These are phyloP conservation scores for Hamamelis virginiana DNA, from an alignment of 164 flowering plant genomes.

Conservation along the genomic window DNA sequence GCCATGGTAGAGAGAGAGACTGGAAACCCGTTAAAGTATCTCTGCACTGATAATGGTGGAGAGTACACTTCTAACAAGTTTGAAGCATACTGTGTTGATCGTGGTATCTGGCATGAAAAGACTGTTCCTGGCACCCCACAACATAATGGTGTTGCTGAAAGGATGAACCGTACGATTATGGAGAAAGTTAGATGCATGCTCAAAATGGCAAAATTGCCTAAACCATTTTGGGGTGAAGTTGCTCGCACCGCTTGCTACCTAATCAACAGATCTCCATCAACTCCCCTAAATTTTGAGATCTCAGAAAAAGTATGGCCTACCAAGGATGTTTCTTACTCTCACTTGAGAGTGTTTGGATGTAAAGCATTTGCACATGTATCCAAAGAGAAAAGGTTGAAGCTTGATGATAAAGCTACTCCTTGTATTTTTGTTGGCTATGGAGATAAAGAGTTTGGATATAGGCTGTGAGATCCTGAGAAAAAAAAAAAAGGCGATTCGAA, in stretches of 20 bases:
- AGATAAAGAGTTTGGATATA: too few species aligned
- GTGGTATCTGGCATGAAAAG: neutral
- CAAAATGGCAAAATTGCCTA: too few species aligned
- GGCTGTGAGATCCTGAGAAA: neutral
- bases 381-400: too few species aligned
- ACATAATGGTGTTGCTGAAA: slow-evolving; percentile 12
- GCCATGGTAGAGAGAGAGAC: too few species aligned
- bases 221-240: neutral
- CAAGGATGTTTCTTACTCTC: neutral
- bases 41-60: neutral
- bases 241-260: too few species aligned
- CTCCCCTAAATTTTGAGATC: too few species aligned
- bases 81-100: neutral
- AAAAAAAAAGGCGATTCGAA: neutral
- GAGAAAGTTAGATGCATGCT: too few species aligned
- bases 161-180: slow-evolving; percentile 11
- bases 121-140: slow-evolving; percentile 4
- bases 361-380: too few species aligned
- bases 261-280: too few species aligned
- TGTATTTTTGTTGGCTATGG: too few species aligned
- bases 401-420: too few species aligned
- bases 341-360: neutral
- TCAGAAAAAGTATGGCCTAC: neutral
- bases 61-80: neutral
- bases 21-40: neutral